phyloP scores from a whole-genome alignment of 371 early-diverging fungal species.

The Smittium mucronatum region DNA sequence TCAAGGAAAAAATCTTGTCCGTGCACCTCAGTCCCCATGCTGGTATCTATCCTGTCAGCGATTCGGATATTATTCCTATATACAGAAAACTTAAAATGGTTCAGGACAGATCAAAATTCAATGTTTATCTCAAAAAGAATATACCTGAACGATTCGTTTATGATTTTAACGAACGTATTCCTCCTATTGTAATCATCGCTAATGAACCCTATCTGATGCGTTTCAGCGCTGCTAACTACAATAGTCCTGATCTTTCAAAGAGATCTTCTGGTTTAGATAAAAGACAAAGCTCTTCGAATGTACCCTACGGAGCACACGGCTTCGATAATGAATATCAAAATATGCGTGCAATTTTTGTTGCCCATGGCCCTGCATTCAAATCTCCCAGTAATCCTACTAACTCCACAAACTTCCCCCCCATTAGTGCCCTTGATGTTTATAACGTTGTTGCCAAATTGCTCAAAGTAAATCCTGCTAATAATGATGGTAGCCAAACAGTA shows the following conservation, averaged over 20 bases:
- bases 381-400: no score
- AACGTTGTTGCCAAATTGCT: constrained; percentile 49
- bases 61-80: no score
- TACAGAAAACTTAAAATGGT: constrained; percentile 31
- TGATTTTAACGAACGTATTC: constrained; percentile 43
- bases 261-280: no score
- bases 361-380: constrained; percentile 57
- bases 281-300: not conserved
- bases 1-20: no score
- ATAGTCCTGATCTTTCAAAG: not conserved
- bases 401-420: no score
- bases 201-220: constrained; percentile 35
- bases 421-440: constrained; percentile 63
- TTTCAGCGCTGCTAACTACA: not conserved
- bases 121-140: constrained; percentile 48
- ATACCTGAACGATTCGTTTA: constrained; percentile 54
- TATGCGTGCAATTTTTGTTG: constrained; percentile 83
- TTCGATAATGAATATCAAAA: constrained; percentile 61
- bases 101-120: constrained; percentile 37
- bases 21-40: no score
- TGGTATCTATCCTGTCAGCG: no score
- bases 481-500: constrained; percentile 45
- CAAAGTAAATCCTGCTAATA: constrained; percentile 44
- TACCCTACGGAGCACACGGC: constrained; percentile 63
- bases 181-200: constrained; percentile 59